Conservation (phyloP, 1,284 basidiomycete species). For the Tilletia indica region DNA sequence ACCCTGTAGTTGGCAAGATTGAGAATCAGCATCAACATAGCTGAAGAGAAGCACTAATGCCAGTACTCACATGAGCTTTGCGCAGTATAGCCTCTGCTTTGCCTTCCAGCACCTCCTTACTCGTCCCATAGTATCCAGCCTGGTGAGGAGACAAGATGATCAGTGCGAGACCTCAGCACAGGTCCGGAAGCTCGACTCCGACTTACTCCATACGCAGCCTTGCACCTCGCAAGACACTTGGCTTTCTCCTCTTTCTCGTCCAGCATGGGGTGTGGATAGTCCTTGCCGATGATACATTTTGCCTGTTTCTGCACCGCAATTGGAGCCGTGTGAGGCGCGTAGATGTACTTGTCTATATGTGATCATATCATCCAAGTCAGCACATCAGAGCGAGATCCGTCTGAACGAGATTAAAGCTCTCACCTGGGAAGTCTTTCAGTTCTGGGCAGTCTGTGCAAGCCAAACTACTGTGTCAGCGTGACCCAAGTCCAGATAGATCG, state of each 20-base stretch:
- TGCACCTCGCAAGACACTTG: conserved; percentile 37
- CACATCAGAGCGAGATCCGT: not conserved
- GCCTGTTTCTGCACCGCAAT: conserved; percentile 44
- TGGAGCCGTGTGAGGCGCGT: conserved; percentile 42
- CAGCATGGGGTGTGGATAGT: conserved; percentile 45
- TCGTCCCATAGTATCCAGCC: conserved; percentile 31
- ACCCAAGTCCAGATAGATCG: not conserved
- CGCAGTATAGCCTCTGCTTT: conserved; percentile 39
- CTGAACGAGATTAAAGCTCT: not conserved
- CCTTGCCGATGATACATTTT: conserved; percentile 43
- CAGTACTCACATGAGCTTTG: conserved; percentile 35
- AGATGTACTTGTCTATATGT: conserved; percentile 43
- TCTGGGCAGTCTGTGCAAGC: conserved; percentile 54
- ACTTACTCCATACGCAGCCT: conserved; percentile 31
- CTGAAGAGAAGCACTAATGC: not conserved
- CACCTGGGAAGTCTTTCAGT: conserved; percentile 34
- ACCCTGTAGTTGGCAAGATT: not conserved
- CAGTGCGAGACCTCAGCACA: not conserved
- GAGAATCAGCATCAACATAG: not conserved
- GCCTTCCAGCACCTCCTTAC: conserved; percentile 43
- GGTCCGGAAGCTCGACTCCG: not conserved
- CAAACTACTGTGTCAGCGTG: not conserved
- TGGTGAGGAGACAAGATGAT: conserved; percentile 1
- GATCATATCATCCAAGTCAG: no score
- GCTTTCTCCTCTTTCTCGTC: conserved; percentile 47